Percentiles rank a stretch among this genome's conserved stretches.
Evolutionary conservation across 257 asterid species (phyloP).

Genomic region (Vinca minor): DNA sequence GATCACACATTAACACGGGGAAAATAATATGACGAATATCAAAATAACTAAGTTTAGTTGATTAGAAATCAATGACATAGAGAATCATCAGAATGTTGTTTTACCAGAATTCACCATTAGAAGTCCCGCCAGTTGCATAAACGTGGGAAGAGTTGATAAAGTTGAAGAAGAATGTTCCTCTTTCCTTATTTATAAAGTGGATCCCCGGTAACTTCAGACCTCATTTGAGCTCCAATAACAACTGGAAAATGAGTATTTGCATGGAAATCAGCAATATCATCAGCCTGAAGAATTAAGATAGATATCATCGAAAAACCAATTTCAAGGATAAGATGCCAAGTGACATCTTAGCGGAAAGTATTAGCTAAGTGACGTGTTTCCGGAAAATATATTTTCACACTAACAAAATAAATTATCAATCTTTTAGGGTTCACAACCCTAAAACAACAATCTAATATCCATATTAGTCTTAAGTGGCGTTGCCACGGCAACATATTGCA

Average conservation of each 20-base stretch:
- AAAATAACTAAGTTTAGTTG: background rate
- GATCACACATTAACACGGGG: conserved; percentile 6
- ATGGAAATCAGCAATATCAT: conserved; percentile 65
- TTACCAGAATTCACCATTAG: conserved; percentile 69
- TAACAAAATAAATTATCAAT: too few species aligned
- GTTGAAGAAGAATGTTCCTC: conserved; percentile 67
- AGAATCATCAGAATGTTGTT: background rate
- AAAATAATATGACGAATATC: background rate
- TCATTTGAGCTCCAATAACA: conserved; percentile 83
- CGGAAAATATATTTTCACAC: too few species aligned
- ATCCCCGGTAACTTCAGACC: conserved; percentile 87
- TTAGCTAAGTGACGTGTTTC: too few species aligned
- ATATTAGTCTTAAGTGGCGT: too few species aligned
- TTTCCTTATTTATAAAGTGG: conserved; percentile 82
- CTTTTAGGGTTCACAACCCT: too few species aligned
- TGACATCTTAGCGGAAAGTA: too few species aligned
- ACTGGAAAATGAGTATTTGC: conserved; percentile 89
- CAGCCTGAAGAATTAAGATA: conserved; percentile 44
- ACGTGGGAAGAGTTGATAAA: conserved; percentile 74
- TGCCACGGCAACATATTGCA: too few species aligned
- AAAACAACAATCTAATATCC: too few species aligned
- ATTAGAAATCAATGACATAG: background rate
- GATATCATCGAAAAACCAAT: too few species aligned
- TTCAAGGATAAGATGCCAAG: too few species aligned
- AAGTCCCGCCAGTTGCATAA: conserved; percentile 97